Evolutionary conservation across 768 basidiomycete genomes (phyloP).

Genomic region (Lactarius quietus): DNA sequence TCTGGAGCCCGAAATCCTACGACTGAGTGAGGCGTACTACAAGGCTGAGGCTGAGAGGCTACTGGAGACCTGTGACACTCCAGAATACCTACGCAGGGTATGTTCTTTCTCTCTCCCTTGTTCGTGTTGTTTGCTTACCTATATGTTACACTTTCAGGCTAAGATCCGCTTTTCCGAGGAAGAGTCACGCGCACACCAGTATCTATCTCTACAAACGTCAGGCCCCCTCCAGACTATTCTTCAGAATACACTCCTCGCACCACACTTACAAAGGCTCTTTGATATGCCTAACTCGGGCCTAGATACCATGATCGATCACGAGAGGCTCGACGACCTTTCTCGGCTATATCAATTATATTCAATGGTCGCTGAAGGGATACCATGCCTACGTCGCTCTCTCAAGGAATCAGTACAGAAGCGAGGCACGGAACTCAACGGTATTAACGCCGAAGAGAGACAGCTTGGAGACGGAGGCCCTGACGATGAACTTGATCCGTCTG

Average conservation of each 20-base stretch:
- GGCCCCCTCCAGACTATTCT: slow-evolving; percentile 68
- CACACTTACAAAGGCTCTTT: slow-evolving; percentile 74
- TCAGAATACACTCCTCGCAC: slow-evolving; percentile 69
- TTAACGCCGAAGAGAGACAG: slow-evolving; percentile 37
- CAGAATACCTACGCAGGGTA: slow-evolving; percentile 79
- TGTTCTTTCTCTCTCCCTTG: slow-evolving; percentile 21
- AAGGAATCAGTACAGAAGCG: slow-evolving; percentile 68
- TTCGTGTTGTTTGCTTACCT: not conserved
- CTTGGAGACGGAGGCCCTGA: slow-evolving; percentile 35
- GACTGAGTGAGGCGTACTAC: slow-evolving; percentile 79
- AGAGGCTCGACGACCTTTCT: slow-evolving; percentile 70
- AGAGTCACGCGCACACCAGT: slow-evolving; percentile 79
- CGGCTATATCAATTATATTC: slow-evolving; percentile 76
- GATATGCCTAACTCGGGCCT: slow-evolving; percentile 81
- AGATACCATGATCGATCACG: slow-evolving; percentile 79
- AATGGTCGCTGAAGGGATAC: slow-evolving; percentile 63
- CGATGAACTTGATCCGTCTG: slow-evolving; percentile 35
- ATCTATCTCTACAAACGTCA: slow-evolving; percentile 74
- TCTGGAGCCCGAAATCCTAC: slow-evolving; percentile 78
- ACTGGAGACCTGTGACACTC: slow-evolving; percentile 70
- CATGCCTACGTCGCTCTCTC: slow-evolving; percentile 59
- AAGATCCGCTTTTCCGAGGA: slow-evolving; percentile 81
- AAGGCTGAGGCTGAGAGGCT: slow-evolving; percentile 65
- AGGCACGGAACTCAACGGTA: slow-evolving; percentile 77
- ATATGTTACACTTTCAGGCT: slow-evolving; percentile 46